Evolutionary conservation across 75 land plant species (phyloP).

Genomic region (Pseudotsuga menziesii): DNA sequence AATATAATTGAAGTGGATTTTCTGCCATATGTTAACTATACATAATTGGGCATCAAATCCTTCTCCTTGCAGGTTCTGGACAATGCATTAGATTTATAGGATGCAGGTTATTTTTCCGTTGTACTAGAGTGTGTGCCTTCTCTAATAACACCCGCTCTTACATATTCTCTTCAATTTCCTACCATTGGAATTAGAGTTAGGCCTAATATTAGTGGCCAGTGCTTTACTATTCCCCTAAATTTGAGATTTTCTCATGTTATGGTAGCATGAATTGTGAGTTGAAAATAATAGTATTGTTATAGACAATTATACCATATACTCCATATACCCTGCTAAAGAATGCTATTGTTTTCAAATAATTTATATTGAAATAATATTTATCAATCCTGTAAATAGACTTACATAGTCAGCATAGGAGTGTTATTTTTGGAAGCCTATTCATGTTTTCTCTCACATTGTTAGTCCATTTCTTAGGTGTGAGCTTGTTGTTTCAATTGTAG

Average conservation of each 20-base stretch:
- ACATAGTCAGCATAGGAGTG: too few relatives aligned
- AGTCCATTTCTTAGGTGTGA: conserved; percentile 60
- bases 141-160: conserved; percentile 88
- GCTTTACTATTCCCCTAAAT: conserved; percentile 1
- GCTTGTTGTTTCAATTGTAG: conserved; percentile 63
- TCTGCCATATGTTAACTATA: background rate
- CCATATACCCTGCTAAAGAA: too few relatives aligned
- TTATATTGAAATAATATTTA: too few relatives aligned
- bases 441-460: too few relatives aligned
- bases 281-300: too few relatives aligned
- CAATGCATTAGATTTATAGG: conserved; percentile 84
- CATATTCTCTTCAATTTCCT: conserved; percentile 78
- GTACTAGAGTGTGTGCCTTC: conserved; percentile 95
- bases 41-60: background rate
- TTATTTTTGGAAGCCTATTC: too few relatives aligned
- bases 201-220: conserved; percentile 93
- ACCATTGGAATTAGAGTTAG: conserved; percentile 99
- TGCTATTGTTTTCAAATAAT: too few relatives aligned
- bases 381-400: too few relatives aligned
- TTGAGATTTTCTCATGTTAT: background rate
- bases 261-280: too few relatives aligned
- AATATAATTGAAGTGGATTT: background rate
- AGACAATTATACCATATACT: too few relatives aligned
- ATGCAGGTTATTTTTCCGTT: conserved; percentile 86
- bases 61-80: conserved; percentile 71